Evolutionary conservation across 139 green algal genomes (phyloP), one percentile per base, ranked within the genome.

Genomic region (Asterochloris erici): DNA sequence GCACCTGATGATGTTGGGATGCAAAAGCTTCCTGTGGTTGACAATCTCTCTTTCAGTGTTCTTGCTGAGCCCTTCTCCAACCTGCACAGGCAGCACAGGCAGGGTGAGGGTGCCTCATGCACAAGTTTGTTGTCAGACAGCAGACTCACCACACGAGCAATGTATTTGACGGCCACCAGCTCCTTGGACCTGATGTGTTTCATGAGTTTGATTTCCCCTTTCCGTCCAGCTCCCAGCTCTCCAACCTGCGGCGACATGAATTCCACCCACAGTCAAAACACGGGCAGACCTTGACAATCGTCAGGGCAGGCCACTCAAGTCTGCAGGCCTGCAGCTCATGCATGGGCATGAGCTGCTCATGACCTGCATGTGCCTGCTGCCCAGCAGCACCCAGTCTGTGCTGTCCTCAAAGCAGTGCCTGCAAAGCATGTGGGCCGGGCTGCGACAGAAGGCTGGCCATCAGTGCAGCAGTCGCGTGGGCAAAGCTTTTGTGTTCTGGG

Each of bases 1-100:
- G 78, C 90, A 94, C 47, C 79, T 83, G 74, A 94, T 85, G 77
- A 94, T 92, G 86, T 93, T 92, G 29, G 90, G 90, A 82, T 94
- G 91, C 27, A 86, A 77, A 19, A 94, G 85, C 63, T 84, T 84
- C 10, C 90, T 79, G 77, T 94, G 91, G 81, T 93, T 94, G 23
- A 94, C 68, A 19, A 94, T 88, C 69, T 94, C 91, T 17, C 81
- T 79, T 61, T 84, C 80, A 54, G 80, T 84, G 60, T 79, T 79
- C 14, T 79, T 68, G 38, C 69, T 79, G 12, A 84, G 73, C 19
- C 81, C 81, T 17, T 38, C 81, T 0, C 81, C 81, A 83, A 68
- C 68, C 78, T 73, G 78, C 15, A 74, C 62, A 63, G 47, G 19
- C n/a, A n/a, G 17, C 24, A 1, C 70, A 76, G 10, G 70, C 0